Conservation (phyloP, 1,284 basidiomycete species). For the Apiotrichum sp. region DNA sequence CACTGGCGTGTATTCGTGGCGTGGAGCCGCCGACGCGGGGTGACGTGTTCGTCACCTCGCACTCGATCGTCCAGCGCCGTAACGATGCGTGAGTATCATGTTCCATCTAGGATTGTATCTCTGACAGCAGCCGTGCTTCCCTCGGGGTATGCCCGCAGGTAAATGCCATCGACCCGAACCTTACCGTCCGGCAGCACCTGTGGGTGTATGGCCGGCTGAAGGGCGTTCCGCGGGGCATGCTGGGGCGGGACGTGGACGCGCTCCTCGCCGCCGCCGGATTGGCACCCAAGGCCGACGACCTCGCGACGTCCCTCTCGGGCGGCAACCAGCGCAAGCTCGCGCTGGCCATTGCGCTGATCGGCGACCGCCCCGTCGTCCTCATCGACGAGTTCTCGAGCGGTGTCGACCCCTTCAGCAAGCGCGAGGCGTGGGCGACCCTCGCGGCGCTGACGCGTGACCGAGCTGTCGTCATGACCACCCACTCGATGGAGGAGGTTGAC, state of each 20-base stretch:
- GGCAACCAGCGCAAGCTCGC: slow-evolving; percentile 74
- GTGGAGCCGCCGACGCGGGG: slow-evolving; percentile 55
- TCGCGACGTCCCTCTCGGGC: slow-evolving; percentile 67
- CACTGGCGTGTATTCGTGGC: slow-evolving; percentile 39
- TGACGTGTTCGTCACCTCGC: slow-evolving; percentile 60
- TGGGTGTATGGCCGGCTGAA: slow-evolving; percentile 49
- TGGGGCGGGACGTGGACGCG: slow-evolving; percentile 55
- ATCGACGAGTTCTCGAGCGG: slow-evolving; percentile 80
- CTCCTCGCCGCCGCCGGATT: slow-evolving; percentile 61
- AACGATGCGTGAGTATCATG: slow-evolving; percentile 55
- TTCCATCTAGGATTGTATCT: neutral
- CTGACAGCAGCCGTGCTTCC: slow-evolving; percentile 14
- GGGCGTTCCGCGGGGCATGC: slow-evolving; percentile 56
- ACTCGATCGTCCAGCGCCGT: slow-evolving; percentile 59
- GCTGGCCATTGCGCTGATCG: slow-evolving; percentile 70
- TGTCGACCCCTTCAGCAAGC: slow-evolving; percentile 73
- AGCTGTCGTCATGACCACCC: slow-evolving; percentile 49
- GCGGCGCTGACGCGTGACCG: slow-evolving; percentile 52
- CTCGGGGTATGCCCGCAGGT: slow-evolving; percentile 77
- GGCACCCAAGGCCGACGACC: slow-evolving; percentile 57
- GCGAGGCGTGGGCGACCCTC: slow-evolving; percentile 71
- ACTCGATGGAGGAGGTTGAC: slow-evolving; percentile 78
- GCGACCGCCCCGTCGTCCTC: slow-evolving; percentile 68
- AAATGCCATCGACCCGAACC: slow-evolving; percentile 68
- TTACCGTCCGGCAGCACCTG: slow-evolving; percentile 65